Evolutionary conservation across 2,329 filamentous ascomycete genomes (phyloP), one percentile per base, ranked within the genome.

Genomic region (Dothideomycetes sp.): DNA sequence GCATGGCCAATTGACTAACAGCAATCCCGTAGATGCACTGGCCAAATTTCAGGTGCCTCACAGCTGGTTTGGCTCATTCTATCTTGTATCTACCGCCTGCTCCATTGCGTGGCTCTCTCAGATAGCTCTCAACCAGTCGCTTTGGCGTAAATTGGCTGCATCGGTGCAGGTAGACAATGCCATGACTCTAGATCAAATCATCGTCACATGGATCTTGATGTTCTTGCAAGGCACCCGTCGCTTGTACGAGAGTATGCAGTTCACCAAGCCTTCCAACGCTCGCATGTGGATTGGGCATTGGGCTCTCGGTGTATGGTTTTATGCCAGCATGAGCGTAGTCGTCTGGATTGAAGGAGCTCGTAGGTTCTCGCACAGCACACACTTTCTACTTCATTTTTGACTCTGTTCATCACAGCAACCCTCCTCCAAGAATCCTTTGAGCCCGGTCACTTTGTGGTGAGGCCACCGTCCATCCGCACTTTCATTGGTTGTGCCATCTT

Each of bases 61-160:
- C 63, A 74, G 74, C 47, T 96, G 84, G 79, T 96, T 96, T 61
- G 73, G 71, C 30, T 83, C 91, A 52, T 96, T 94, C 64, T 96
- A 98, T 59, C 56, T 83, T 39, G 59, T 78, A 24, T 89, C 84
- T 3, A 64, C 87, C 4, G 56, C 66, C 2, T 78, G 76, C 45
- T 88, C 84, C 0, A 53, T 76, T 4, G 82, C 88, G 58, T 95
- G 88, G 86, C 74, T 70, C 0, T 60, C 63, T 49, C 80, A 88
- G 59, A 73, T 82, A 40, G 48, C 74, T 17, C 62, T 54, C 18
- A 59, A 65, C 45, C 82, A 83, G 1, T 46, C 54, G 1, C 51
- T 74, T 13, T 71, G 86, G 56, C 58, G 60, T 19, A 54, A 58
- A 12, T 54, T 71, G 16, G 78, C 61, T 19, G 23, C 39, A n/a